Percentiles rank a stretch among this genome's conserved stretches.
Evolutionary conservation across 768 basidiomycete species (phyloP).

Genomic region (Naganishia vishniacii): DNA sequence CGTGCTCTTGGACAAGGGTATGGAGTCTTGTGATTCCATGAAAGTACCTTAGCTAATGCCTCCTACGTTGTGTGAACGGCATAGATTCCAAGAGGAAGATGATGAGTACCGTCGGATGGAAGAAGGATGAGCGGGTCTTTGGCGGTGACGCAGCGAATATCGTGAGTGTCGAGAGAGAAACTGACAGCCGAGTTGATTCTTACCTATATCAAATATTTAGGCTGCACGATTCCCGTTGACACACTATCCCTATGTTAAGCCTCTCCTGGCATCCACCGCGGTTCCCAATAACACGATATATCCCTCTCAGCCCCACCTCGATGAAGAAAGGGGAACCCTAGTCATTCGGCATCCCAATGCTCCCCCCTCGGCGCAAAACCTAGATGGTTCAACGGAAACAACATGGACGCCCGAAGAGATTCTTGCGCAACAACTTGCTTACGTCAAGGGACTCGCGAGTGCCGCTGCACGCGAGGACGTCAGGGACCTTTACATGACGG

Average conservation of each 20-base stretch:
- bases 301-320: slow-evolving; percentile 37
- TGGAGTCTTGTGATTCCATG: background rate
- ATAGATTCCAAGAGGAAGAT: slow-evolving; percentile 91
- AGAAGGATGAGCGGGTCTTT: slow-evolving; percentile 76
- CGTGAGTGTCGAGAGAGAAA: too few relatives aligned
- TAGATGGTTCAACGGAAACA: slow-evolving; percentile 29
- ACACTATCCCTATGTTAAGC: slow-evolving; percentile 78
- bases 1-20: slow-evolving; percentile 75
- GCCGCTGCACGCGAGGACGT: slow-evolving; percentile 67
- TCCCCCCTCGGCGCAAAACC: slow-evolving; percentile 27
- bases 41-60: background rate
- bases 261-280: slow-evolving; percentile 59
- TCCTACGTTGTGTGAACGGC: background rate
- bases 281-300: slow-evolving; percentile 31
- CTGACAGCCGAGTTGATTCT: too few relatives aligned
- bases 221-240: slow-evolving; percentile 86
- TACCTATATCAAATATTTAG: too few relatives aligned
- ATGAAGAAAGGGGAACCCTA: slow-evolving; percentile 35
- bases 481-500: slow-evolving; percentile 76
- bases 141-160: slow-evolving; percentile 81
- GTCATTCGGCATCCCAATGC: slow-evolving; percentile 41
- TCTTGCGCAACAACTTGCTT: slow-evolving; percentile 85
- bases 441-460: slow-evolving; percentile 76
- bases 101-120: slow-evolving; percentile 82
- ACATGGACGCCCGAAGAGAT: slow-evolving; percentile 84